phyloP scores from a whole-genome alignment of 257 asterid species.

The Ehretia macrophylla region DNA sequence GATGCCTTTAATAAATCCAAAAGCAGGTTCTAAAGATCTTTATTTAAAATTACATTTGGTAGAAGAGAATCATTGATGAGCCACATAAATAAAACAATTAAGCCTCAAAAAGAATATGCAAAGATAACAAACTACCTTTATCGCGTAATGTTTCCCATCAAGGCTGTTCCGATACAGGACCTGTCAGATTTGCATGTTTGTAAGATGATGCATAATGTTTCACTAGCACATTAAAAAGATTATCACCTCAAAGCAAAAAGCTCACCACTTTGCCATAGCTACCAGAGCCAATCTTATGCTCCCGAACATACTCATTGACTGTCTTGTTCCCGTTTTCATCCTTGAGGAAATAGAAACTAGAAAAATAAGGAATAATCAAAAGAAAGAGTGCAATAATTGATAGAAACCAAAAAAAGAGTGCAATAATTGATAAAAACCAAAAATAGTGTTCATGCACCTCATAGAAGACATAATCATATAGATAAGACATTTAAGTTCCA shows the following conservation, averaged over 20 bases:
- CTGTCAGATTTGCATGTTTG: constrained; percentile 40
- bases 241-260: neutral
- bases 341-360: constrained; percentile 1
- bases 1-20: too few relatives aligned
- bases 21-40: too few relatives aligned
- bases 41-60: too few relatives aligned
- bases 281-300: constrained; percentile 12
- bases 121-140: constrained; percentile 50
- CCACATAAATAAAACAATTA: too few relatives aligned
- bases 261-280: constrained; percentile 17
- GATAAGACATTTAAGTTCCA: too few relatives aligned
- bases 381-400: too few relatives aligned
- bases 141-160: constrained; percentile 81
- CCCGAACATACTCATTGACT: constrained; percentile 12
- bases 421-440: too few relatives aligned
- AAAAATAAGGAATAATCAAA: constrained; percentile 2
- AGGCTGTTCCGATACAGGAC: constrained; percentile 72
- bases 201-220: constrained; percentile 10
- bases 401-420: too few relatives aligned
- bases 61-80: too few relatives aligned
- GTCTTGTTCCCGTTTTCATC: constrained; percentile 15
- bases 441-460: too few relatives aligned
- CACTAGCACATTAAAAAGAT: neutral
- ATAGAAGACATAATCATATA: too few relatives aligned
- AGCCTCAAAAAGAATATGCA: too few relatives aligned